Conservation (phyloP, 106 monocot species). For the Ottelia alismoides region DNA sequence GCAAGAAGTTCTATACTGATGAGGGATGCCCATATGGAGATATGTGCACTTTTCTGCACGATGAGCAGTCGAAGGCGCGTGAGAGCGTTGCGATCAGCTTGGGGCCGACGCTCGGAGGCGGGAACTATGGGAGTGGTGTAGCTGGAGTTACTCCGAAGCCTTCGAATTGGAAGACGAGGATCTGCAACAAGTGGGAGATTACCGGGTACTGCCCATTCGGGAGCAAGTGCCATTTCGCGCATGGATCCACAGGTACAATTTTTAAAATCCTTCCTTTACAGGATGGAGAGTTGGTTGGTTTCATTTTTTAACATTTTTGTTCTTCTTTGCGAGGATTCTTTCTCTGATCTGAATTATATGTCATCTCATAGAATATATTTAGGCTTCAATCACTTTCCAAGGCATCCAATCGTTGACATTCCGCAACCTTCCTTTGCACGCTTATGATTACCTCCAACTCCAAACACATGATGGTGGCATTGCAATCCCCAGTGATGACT, state of each 20-base stretch:
- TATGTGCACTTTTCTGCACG: constrained; percentile 76
- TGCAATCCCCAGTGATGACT: too few relatives aligned
- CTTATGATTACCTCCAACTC: too few relatives aligned
- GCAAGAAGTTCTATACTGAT: constrained; percentile 91
- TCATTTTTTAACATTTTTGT: too few relatives aligned
- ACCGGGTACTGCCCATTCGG: constrained; percentile 95
- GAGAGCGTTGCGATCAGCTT: constrained; percentile 94
- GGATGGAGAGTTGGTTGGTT: too few relatives aligned
- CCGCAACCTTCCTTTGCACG: too few relatives aligned
- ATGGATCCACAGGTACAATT: constrained; percentile 91
- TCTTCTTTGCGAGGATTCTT: too few relatives aligned
- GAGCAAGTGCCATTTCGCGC: constrained; percentile 98
- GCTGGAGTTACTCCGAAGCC: constrained; percentile 54
- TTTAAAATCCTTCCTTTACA: too few relatives aligned
- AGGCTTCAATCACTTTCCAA: too few relatives aligned
- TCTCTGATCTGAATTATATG: too few relatives aligned
- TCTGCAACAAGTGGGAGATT: constrained; percentile 99
- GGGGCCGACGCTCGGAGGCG: constrained; percentile 40
- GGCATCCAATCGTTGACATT: too few relatives aligned
- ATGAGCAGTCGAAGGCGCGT: constrained; percentile 75
- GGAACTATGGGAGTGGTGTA: constrained; percentile 16
- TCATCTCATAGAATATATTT: too few relatives aligned
- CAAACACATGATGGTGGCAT: too few relatives aligned
- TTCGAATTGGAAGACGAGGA: constrained; percentile 98
- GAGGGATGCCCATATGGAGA: constrained; percentile 96